Evolutionary conservation across 352 stramenopile genomes (phyloP), one percentile per base, ranked within the genome.

Genomic region (Phytophthora meadii): DNA sequence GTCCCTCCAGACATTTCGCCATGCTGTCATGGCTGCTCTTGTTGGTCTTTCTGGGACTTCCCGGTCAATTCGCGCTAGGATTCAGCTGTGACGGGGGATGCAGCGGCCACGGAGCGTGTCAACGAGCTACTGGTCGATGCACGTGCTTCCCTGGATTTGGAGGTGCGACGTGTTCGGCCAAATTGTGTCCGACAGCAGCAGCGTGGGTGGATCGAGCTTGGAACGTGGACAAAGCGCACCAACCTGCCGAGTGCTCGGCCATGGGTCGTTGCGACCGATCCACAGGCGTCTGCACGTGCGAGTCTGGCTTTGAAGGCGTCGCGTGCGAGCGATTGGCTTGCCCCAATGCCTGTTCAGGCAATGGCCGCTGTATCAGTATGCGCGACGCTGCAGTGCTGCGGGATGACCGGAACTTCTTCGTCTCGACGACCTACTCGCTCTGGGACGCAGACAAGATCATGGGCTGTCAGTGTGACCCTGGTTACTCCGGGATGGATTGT

Each of bases 401-500:
- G 19, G 84, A 93, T 56, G 74, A 82, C 58, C 87, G 74, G 51
- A 89, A 90, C 57, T 93, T 91, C 52, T 85, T 88, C 37, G 68
- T 74, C 34, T 42, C 57, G 8, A 90, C 83, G 19, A 87, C 72
- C n/a, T 89, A 92, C 68, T 56, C 52, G 2, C 49, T 82, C 12
- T 94, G 83, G 83, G 86, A 94, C 53, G 82, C 83, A 44, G 79
- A 94, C 62, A 91, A 92, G 64, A 83, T 90, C 54, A 87, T 82
- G 55, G 86, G 86, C 5, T 92, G 86, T 66, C 81, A 91, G 51
- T 94, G 86, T 49, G 83, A 92, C 46, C 74, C 83, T 41, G 86
- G 81, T 25, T 89, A 79, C 62, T 67, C 64, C 5, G 83, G 83
- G 41, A 79, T 79, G 22, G 86, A 92, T 70, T 94, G 85, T 56